These are phyloP conservation scores for Globisporangium barbulae DNA, from an alignment of 352 stramenopile species.

Conservation along the genomic window DNA sequence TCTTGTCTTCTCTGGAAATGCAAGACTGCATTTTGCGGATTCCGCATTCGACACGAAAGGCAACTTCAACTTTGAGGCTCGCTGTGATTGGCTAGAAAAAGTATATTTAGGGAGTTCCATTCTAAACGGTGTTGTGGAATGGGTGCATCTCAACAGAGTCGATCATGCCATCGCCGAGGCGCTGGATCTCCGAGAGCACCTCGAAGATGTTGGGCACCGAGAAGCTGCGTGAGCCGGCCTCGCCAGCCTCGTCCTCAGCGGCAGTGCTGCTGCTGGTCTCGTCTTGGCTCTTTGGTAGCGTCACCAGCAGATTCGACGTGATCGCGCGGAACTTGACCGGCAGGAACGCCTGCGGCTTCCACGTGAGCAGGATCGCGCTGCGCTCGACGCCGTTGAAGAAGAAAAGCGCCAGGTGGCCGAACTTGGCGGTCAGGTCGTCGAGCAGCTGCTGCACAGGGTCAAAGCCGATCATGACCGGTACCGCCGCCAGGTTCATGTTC, in stretches of 20 bases:
- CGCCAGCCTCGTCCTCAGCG: constrained; percentile 20
- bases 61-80: no score
- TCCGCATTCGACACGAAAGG: no score
- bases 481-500: constrained; percentile 72
- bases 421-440: constrained; percentile 44
- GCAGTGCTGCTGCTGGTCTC: not conserved
- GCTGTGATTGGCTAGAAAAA: not conserved
- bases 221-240: constrained; percentile 26
- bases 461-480: constrained; percentile 71
- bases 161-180: constrained; percentile 63
- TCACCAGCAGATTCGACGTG: constrained; percentile 50
- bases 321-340: constrained; percentile 82
- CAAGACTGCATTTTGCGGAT: no score
- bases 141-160: constrained; percentile 46
- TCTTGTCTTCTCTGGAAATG: no score
- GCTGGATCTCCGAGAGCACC: constrained; percentile 72
- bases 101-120: not conserved
- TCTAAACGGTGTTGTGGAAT: constrained; percentile 23
- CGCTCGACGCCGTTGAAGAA: constrained; percentile 71
- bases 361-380: constrained; percentile 67
- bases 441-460: constrained; percentile 72
- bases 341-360: constrained; percentile 79
- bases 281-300: constrained; percentile 35
- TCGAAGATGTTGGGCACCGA: constrained; percentile 79
- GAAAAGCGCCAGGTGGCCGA: constrained; percentile 73